These are phyloP conservation scores for Aspergillus quadricinctus DNA, from an alignment of 2,329 filamentous ascomycete species.

Conservation along the genomic window DNA sequence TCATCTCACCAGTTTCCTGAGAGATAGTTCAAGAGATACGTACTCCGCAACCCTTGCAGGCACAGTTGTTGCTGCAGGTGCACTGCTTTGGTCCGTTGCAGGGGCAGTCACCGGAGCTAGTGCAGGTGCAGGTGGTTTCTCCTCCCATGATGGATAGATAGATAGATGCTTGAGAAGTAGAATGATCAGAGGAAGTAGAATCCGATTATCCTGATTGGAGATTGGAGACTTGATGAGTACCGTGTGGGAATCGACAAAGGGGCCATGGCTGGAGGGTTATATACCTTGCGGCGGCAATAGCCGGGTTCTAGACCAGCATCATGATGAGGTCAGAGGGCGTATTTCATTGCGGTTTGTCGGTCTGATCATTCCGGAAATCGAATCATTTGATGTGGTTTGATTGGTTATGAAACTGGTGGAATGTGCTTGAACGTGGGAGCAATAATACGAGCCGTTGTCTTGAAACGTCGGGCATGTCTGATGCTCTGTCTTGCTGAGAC, in stretches of 20 bases:
- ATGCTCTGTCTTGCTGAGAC: background rate
- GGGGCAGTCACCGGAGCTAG: constrained; percentile 28
- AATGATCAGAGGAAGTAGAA: background rate
- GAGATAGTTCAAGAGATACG: constrained; percentile 13
- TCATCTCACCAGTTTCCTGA: constrained; percentile 6
- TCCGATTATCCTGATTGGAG: constrained; percentile 6
- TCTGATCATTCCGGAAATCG: background rate
- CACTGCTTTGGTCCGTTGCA: constrained; percentile 30
- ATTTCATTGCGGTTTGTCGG: background rate
- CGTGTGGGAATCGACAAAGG: background rate
- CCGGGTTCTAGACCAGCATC: constrained; percentile 14
- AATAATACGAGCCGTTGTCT: background rate
- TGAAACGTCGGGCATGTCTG: background rate
- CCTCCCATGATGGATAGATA: constrained; percentile 27
- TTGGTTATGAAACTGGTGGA: background rate
- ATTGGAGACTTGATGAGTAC: background rate
- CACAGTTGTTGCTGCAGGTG: constrained; percentile 30
- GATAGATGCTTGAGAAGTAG: background rate
- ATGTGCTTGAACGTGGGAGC: background rate
- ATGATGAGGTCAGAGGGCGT: constrained; percentile 20
- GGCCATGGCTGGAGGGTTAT: constrained; percentile 5
- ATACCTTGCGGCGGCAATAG: constrained; percentile 5
- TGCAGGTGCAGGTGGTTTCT: constrained; percentile 25
- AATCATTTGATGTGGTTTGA: background rate
- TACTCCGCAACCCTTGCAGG: constrained; percentile 39